Percentiles rank a stretch among this genome's conserved stretches.
phyloP scores from a whole-genome alignment of 805 yeast species.

The Metschnikowia gelsemii region DNA sequence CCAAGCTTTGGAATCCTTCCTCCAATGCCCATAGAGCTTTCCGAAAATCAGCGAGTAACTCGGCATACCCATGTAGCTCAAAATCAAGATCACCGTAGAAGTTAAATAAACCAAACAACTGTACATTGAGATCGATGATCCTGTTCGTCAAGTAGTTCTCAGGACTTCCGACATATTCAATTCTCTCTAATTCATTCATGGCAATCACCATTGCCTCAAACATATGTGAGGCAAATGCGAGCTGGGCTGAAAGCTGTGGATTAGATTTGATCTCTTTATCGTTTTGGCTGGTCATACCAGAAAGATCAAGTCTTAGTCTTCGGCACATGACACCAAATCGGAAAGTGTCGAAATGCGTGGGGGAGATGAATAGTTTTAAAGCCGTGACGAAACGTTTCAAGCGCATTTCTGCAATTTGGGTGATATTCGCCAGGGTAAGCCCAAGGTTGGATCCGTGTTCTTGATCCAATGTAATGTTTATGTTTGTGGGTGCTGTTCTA shows the following conservation, averaged over 20 bases:
- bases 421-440: too few relatives aligned
- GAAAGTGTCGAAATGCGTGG: too few relatives aligned
- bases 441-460: too few relatives aligned
- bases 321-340: too few relatives aligned
- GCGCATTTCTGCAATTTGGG: too few relatives aligned
- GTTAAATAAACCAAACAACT: background rate
- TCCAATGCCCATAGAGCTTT: background rate
- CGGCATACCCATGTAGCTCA: background rate
- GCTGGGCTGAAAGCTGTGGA: too few relatives aligned
- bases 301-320: too few relatives aligned
- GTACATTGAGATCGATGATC: conserved; percentile 1
- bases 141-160: background rate
- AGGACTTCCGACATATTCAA: background rate
- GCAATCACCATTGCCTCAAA: conserved; percentile 1
- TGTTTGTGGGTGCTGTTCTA: background rate
- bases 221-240: background rate
- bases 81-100: background rate
- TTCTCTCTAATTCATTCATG: background rate
- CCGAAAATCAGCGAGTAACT: background rate
- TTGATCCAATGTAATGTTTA: too few relatives aligned
- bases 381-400: too few relatives aligned
- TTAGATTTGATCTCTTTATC: background rate
- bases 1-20: background rate
- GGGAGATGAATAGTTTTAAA: too few relatives aligned
- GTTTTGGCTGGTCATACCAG: too few relatives aligned